Evolutionary conservation across 495 filamentous ascomycete genomes (phyloP).

Genomic region (Aspergillus conjunctus): DNA sequence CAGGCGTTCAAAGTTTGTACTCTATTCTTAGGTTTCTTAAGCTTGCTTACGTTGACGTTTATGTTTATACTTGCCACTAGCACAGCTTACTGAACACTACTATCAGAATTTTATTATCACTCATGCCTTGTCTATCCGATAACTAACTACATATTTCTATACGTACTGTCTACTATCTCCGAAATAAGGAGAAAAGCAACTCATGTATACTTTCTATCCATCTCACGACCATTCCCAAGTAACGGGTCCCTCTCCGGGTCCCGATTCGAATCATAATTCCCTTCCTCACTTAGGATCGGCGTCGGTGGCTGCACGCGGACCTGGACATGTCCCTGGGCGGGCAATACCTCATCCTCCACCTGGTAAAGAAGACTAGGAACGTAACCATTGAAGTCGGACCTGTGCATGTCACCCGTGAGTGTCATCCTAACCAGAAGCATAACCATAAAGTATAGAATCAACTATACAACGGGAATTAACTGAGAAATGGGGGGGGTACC

Average conservation of each 20-base stretch:
- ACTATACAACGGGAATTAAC: too few relatives aligned
- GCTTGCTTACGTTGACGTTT: too few relatives aligned
- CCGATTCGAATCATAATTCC: not conserved
- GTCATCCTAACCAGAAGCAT: not conserved
- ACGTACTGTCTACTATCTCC: too few relatives aligned
- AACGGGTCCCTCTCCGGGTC: conserved; percentile 23
- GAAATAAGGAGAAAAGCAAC: not conserved
- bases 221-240: conserved; percentile 7
- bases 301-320: not conserved
- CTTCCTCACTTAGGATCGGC: not conserved
- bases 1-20: too few relatives aligned
- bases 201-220: conserved; percentile 19
- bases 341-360: too few relatives aligned
- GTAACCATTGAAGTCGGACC: conserved; percentile 21
- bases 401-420: not conserved
- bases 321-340: not conserved
- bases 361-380: conserved; percentile 19
- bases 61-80: too few relatives aligned
- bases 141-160: too few relatives aligned
- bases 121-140: too few relatives aligned
- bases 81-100: too few relatives aligned
- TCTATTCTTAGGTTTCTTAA: too few relatives aligned
- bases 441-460: too few relatives aligned
- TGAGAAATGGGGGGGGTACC: conserved; percentile 13
- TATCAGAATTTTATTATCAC: too few relatives aligned